These are phyloP conservation scores for Aspergillus nidulans DNA, from an alignment of 495 filamentous ascomycete species.

Conservation along the genomic window DNA sequence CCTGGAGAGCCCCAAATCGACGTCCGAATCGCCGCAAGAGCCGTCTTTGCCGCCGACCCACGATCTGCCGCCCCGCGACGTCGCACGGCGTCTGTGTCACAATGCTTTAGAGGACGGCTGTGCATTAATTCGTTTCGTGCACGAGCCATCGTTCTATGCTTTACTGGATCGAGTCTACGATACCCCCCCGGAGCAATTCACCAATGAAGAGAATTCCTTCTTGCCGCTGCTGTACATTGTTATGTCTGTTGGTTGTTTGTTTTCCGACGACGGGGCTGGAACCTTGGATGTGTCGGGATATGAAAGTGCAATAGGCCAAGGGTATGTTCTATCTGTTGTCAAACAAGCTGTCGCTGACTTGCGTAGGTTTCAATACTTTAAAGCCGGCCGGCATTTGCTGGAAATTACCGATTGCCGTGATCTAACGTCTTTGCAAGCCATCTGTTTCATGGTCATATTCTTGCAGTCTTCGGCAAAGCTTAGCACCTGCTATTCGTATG, in stretches of 20 bases:
- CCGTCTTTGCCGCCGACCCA: conserved; percentile 48
- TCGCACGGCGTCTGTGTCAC: conserved; percentile 65
- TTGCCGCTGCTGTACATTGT: conserved; percentile 79
- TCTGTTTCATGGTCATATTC: conserved; percentile 91
- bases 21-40: conserved; percentile 57
- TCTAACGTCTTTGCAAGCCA: conserved; percentile 75
- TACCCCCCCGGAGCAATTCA: conserved; percentile 60
- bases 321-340: conserved; percentile 45
- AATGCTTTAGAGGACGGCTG: conserved; percentile 81
- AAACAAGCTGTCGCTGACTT: background rate
- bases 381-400: conserved; percentile 69
- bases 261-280: conserved; percentile 49
- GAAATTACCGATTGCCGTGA: conserved; percentile 93
- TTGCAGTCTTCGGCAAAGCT: conserved; percentile 87
- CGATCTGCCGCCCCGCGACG: conserved; percentile 66
- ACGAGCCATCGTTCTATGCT: conserved; percentile 77
- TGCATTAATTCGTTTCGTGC: conserved; percentile 79
- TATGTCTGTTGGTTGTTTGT: conserved; percentile 83
- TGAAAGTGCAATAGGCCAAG: conserved; percentile 72
- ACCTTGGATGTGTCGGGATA: conserved; percentile 55
- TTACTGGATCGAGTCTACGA: conserved; percentile 78
- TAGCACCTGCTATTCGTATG: conserved; percentile 88
- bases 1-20: conserved; percentile 68
- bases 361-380: conserved; percentile 77
- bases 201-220: conserved; percentile 72